phyloP scores from a whole-genome alignment of 2,329 filamentous ascomycete genomes.

The Cercospora nicotianae region DNA sequence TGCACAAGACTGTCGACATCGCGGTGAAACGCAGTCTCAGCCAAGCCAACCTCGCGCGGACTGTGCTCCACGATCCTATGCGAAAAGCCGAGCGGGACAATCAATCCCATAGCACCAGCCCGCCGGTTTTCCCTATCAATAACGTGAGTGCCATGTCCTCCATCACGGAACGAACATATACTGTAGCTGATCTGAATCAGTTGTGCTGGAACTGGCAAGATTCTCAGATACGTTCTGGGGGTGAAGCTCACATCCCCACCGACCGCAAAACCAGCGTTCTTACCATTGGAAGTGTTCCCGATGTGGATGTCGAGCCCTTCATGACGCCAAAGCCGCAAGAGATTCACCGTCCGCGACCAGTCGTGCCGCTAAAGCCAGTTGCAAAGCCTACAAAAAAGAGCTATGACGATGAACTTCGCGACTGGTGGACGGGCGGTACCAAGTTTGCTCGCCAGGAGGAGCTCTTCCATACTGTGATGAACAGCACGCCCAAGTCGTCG shows the following conservation, averaged over 20 bases:
- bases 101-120: not conserved
- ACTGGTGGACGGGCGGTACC: slow-evolving; percentile 43
- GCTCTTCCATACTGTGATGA: slow-evolving; percentile 15
- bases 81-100: slow-evolving; percentile 8
- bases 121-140: not conserved
- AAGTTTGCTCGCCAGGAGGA: slow-evolving; percentile 36
- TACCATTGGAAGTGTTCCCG: slow-evolving; percentile 18
- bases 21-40: slow-evolving; percentile 33
- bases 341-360: not conserved
- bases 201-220: slow-evolving; percentile 11
- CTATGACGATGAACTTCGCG: slow-evolving; percentile 41
- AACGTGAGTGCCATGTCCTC: not conserved
- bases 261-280: slow-evolving; percentile 16
- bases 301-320: slow-evolving; percentile 4
- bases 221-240: not conserved
- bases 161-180: not conserved
- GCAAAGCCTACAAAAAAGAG: slow-evolving; percentile 14
- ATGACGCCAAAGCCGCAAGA: not conserved
- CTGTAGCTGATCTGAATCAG: slow-evolving; percentile 1
- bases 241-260: not conserved
- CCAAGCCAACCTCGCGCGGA: slow-evolving; percentile 31
- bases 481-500: not conserved
- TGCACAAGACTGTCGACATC: slow-evolving; percentile 34
- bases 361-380: not conserved
- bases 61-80: slow-evolving; percentile 38